Percentiles rank a stretch among this genome's conserved stretches.
Evolutionary conservation across 129 eudicot genomes (phyloP).

Genomic region (Gnaphalium uliginosum): DNA sequence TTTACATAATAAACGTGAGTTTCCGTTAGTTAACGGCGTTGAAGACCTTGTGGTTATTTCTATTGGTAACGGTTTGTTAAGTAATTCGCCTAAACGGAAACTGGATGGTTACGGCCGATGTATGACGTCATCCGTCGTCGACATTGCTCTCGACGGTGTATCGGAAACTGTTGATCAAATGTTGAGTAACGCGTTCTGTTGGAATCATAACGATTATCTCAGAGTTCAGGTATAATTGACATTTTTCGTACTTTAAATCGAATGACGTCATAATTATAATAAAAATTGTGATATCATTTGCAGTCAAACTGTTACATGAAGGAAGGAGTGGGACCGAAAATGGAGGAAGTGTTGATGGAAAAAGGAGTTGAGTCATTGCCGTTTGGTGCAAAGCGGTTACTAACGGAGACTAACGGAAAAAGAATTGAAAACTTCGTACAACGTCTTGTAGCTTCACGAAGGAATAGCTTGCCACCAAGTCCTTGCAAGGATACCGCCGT

Average conservation of each 20-base stretch:
- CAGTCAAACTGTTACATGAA: conserved; percentile 61
- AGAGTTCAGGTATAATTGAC: conserved; percentile 79
- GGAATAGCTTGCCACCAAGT: conserved; percentile 88
- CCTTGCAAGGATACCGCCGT: conserved; percentile 88
- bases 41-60: conserved; percentile 80
- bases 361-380: conserved; percentile 81
- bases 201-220: conserved; percentile 72
- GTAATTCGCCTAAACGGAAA: conserved; percentile 30
- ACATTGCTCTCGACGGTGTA: conserved; percentile 79
- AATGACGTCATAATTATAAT: conserved; percentile 16
- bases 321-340: conserved; percentile 38
- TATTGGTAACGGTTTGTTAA: conserved; percentile 63
- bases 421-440: conserved; percentile 76
- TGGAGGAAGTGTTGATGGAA: conserved; percentile 55
- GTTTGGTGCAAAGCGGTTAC: conserved; percentile 85
- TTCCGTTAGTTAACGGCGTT: conserved; percentile 69
- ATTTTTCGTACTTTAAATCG: not conserved
- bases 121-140: conserved; percentile 47
- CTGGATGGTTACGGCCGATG: conserved; percentile 47
- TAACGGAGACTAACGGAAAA: conserved; percentile 82
- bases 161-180: conserved; percentile 89
- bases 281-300: not conserved
- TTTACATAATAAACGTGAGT: conserved; percentile 77
- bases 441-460: conserved; percentile 70
- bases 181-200: conserved; percentile 85